Percentiles rank a stretch among this genome's conserved stretches.
These are phyloP conservation scores for Apophysomyces sp. DNA, from an alignment of 371 early-diverging fungal species.

Conservation along the genomic window DNA sequence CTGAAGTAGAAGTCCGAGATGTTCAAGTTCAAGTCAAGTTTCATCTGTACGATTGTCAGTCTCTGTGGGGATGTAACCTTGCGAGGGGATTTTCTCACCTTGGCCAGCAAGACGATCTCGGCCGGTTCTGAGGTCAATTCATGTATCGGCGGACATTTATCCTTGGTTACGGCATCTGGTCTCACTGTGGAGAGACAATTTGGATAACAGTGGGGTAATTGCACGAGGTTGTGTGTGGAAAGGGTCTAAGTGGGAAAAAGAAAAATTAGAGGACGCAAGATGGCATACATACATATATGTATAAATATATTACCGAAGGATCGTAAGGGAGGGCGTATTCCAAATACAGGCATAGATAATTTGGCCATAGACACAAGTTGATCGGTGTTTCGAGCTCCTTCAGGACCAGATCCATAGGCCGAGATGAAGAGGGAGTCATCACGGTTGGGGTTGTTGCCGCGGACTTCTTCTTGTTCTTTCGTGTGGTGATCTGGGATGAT, in stretches of 20 bases:
- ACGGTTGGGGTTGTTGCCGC: background rate
- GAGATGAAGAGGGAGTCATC: background rate
- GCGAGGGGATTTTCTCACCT: no score
- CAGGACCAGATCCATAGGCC: background rate
- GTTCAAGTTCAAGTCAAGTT: conserved; percentile 44
- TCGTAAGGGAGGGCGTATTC: conserved; percentile 42
- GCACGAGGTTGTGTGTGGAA: conserved; percentile 32
- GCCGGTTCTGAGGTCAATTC: background rate
- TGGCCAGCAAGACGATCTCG: conserved; percentile 19
- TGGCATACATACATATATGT: no score
- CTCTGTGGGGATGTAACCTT: no score
- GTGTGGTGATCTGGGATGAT: background rate
- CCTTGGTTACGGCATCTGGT: conserved; percentile 16
- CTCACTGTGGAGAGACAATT: conserved; percentile 17
- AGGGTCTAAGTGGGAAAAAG: background rate
- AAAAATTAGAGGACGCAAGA: background rate
- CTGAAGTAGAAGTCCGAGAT: conserved; percentile 43
- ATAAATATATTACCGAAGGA: conserved; percentile 28
- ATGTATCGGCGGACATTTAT: conserved; percentile 37
- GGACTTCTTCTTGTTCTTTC: background rate
- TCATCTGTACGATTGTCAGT: no score
- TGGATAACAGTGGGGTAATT: conserved; percentile 41
- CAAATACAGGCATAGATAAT: conserved; percentile 46
- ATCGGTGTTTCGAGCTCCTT: background rate
- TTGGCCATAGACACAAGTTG: conserved; percentile 38